Percentiles rank a stretch among this genome's conserved stretches.
These are phyloP conservation scores for Erigeron philadelphicus DNA, from an alignment of 140 eudicot species.

Conservation along the genomic window DNA sequence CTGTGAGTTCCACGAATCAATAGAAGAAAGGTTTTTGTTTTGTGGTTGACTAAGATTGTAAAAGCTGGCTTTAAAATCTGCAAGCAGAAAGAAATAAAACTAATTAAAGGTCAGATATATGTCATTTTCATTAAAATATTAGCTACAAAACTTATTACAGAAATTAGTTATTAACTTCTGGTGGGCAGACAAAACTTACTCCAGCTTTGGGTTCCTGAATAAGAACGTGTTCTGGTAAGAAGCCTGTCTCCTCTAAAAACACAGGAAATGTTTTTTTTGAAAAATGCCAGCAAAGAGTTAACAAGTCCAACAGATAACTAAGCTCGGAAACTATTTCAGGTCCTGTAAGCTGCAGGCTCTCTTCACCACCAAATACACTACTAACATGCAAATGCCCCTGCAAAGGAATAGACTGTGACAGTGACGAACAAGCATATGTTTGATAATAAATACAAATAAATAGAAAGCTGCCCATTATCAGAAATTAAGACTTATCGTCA, in stretches of 20 bases:
- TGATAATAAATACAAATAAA: background rate
- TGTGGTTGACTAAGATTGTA: slow-evolving; percentile 71
- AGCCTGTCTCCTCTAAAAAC: slow-evolving; percentile 82
- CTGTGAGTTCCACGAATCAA: slow-evolving; percentile 97
- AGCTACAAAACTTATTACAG: background rate
- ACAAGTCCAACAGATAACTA: slow-evolving; percentile 58
- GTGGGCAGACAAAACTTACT: slow-evolving; percentile 41
- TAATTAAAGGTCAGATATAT: background rate
- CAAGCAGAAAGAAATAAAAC: slow-evolving; percentile 19
- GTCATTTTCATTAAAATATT: background rate
- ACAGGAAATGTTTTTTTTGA: slow-evolving; percentile 77
- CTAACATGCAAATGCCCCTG: slow-evolving; percentile 84
- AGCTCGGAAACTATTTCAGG: slow-evolving; percentile 73
- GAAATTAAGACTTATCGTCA: background rate
- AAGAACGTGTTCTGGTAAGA: slow-evolving; percentile 70
- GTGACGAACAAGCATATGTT: too few relatives aligned
- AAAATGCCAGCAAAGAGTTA: slow-evolving; percentile 96
- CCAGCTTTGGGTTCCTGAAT: slow-evolving; percentile 99
- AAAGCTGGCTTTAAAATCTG: slow-evolving; percentile 99
- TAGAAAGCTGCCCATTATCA: background rate
- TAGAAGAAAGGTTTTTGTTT: slow-evolving; percentile 57
- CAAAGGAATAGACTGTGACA: slow-evolving; percentile 2
- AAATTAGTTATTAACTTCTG: background rate
- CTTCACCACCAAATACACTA: slow-evolving; percentile 65
- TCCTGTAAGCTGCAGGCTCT: slow-evolving; percentile 72